Evolutionary conservation across 2,329 filamentous ascomycete species (phyloP).

Genomic region (Penicillium oxalicum): DNA sequence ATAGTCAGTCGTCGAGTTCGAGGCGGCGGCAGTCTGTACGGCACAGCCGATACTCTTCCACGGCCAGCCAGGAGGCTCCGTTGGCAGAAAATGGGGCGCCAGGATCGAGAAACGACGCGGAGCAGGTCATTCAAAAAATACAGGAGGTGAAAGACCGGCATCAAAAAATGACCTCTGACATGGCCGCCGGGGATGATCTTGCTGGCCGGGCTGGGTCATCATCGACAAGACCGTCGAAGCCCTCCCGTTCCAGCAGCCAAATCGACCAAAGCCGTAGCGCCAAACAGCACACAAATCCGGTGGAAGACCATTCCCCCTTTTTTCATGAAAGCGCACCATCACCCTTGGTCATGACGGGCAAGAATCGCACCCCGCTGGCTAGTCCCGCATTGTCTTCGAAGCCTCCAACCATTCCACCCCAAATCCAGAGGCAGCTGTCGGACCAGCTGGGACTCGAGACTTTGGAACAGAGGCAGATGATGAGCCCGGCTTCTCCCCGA

Average conservation of each 20-base stretch:
- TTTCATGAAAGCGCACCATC: slow-evolving; percentile 57
- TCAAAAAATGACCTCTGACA: slow-evolving; percentile 48
- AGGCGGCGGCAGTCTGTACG: slow-evolving; percentile 50
- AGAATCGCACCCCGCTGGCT: slow-evolving; percentile 35
- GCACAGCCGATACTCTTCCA: slow-evolving; percentile 36
- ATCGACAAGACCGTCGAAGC: slow-evolving; percentile 10
- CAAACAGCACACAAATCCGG: slow-evolving; percentile 5
- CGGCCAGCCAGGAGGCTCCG: slow-evolving; percentile 36
- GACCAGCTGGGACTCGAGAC: slow-evolving; percentile 30
- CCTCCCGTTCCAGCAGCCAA: slow-evolving; percentile 15
- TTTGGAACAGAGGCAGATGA: slow-evolving; percentile 22
- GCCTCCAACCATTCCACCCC: slow-evolving; percentile 21
- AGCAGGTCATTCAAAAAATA: slow-evolving; percentile 53
- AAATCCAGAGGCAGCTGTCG: slow-evolving; percentile 21
- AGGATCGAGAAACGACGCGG: slow-evolving; percentile 42
- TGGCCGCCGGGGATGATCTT: slow-evolving; percentile 36
- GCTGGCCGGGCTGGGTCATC: slow-evolving; percentile 18
- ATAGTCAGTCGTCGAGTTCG: slow-evolving; percentile 45
- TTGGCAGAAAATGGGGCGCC: slow-evolving; percentile 32
- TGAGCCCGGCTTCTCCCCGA: slow-evolving; percentile 25
- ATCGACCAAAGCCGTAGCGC: slow-evolving; percentile 8
- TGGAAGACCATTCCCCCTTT: slow-evolving; percentile 2
- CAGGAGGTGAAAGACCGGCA: slow-evolving; percentile 54
- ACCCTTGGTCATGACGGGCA: slow-evolving; percentile 59
- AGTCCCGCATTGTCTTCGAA: slow-evolving; percentile 26